Conservation (phyloP, 2,329 filamentous ascomycete genomes). For the Cladosporium oxysporum region DNA sequence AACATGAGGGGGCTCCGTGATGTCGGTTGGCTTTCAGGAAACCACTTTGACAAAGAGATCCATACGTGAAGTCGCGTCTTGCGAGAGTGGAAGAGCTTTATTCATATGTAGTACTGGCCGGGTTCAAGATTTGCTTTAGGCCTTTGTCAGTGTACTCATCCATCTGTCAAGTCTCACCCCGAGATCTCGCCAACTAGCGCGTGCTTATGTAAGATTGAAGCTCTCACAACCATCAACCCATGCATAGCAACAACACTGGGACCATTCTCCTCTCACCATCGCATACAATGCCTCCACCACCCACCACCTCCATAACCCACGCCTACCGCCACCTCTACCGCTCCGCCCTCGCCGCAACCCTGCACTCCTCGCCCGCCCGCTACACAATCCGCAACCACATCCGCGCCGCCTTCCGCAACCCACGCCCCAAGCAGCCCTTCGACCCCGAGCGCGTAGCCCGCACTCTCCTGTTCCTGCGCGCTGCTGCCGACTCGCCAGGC, state of each 20-base stretch:
- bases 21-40: background rate
- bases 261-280: background rate
- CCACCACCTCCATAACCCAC: slow-evolving; percentile 12
- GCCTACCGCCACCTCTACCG: slow-evolving; percentile 70
- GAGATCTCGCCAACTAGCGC: background rate
- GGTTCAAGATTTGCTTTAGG: background rate
- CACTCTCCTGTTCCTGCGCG: slow-evolving; percentile 70
- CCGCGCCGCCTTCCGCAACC: slow-evolving; percentile 56
- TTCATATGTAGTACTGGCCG: background rate
- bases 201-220: slow-evolving; percentile 1
- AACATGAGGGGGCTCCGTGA: background rate
- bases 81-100: background rate
- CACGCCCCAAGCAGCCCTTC: slow-evolving; percentile 40
- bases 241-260: background rate
- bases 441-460: slow-evolving; percentile 60
- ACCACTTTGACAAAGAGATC: background rate
- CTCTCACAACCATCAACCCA: background rate
- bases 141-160: background rate
- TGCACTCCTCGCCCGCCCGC: slow-evolving; percentile 67
- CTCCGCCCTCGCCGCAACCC: slow-evolving; percentile 65
- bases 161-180: background rate
- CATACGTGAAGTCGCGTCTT: background rate
- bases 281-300: background rate
- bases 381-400: slow-evolving; percentile 58
- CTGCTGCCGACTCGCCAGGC: slow-evolving; percentile 63